These are phyloP conservation scores for Discostella stelligeroides DNA, from an alignment of 108 stramenopile genomes.

Conservation along the genomic window DNA sequence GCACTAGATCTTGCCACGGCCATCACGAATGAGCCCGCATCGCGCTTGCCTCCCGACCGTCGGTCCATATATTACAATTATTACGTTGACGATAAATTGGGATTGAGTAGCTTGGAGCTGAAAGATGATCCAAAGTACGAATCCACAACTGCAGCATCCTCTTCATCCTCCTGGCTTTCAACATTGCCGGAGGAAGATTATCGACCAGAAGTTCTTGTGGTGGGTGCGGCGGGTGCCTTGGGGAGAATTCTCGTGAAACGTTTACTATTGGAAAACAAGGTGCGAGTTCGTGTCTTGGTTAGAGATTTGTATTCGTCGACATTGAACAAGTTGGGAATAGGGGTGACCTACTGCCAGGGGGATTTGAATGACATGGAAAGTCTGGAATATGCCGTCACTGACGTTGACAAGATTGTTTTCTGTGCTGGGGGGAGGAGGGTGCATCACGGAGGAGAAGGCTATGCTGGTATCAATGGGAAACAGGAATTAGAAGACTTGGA, in stretches of 20 bases:
- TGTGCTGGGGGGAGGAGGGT: slow-evolving; percentile 57
- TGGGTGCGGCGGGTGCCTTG: slow-evolving; percentile 86
- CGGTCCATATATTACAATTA: slow-evolving; percentile 44
- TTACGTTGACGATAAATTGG: slow-evolving; percentile 42
- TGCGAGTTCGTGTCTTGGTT: slow-evolving; percentile 87
- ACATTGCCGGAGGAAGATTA: slow-evolving; percentile 44
- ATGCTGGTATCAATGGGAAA: too few relatives aligned
- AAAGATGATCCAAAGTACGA: slow-evolving; percentile 19
- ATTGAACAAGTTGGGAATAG: slow-evolving; percentile 84
- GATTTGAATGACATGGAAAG: slow-evolving; percentile 84
- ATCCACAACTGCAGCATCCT: slow-evolving; percentile 5
- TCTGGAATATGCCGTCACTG: slow-evolving; percentile 89
- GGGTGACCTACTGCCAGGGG: slow-evolving; percentile 91
- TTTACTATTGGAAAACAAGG: slow-evolving; percentile 71
- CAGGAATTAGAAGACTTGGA: too few relatives aligned
- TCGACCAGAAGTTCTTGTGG: slow-evolving; percentile 86
- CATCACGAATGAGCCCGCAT: slow-evolving; percentile 23
- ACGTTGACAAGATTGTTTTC: slow-evolving; percentile 91
- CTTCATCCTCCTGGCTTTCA: slow-evolving; percentile 15
- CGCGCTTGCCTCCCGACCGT: slow-evolving; percentile 31
- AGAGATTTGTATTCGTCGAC: slow-evolving; percentile 90
- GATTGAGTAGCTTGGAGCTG: slow-evolving; percentile 34
- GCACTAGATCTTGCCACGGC: slow-evolving; percentile 36
- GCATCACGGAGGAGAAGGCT: slow-evolving; percentile 23
- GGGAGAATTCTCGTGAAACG: slow-evolving; percentile 86